phyloP scores from a whole-genome alignment of 148 eudicot genomes.

The Pouteria glomerata region DNA sequence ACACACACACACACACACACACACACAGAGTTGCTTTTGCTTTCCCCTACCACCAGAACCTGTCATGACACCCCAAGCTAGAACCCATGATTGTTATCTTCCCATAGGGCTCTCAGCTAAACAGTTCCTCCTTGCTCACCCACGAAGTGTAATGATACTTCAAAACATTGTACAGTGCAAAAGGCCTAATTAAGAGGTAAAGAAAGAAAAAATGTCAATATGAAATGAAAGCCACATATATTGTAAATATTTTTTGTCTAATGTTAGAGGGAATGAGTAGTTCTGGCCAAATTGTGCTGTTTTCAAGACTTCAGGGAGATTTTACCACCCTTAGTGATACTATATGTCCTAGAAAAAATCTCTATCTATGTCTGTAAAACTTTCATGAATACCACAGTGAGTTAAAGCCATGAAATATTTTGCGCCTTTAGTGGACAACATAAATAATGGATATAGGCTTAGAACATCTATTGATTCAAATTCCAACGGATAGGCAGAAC shows the following conservation, averaged over 20 bases:
- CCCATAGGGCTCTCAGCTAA: too few species aligned
- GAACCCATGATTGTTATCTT: too few species aligned
- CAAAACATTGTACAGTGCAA: not conserved
- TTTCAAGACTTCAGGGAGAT: not conserved
- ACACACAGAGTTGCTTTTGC: too few species aligned
- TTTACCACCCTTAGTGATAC: not conserved
- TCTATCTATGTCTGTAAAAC: too few species aligned
- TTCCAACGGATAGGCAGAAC: too few species aligned
- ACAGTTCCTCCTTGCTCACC: too few species aligned
- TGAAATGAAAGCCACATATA: not conserved
- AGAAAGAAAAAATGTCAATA: not conserved
- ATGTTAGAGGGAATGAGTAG: not conserved
- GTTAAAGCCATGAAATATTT: not conserved
- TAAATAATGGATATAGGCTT: not conserved
- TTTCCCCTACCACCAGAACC: too few species aligned
- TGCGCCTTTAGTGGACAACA: not conserved
- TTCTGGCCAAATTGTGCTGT: not conserved
- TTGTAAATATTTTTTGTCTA: not conserved
- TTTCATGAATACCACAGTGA: not conserved
- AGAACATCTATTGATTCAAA: not conserved
- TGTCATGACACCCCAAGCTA: too few species aligned
- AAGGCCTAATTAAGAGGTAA: not conserved
- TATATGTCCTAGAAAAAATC: not conserved
- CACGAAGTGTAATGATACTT: not conserved
- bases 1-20: too few species aligned